Evolutionary conservation across 2,329 filamentous ascomycete species (phyloP).

Genomic region (Diaporthe batatas): DNA sequence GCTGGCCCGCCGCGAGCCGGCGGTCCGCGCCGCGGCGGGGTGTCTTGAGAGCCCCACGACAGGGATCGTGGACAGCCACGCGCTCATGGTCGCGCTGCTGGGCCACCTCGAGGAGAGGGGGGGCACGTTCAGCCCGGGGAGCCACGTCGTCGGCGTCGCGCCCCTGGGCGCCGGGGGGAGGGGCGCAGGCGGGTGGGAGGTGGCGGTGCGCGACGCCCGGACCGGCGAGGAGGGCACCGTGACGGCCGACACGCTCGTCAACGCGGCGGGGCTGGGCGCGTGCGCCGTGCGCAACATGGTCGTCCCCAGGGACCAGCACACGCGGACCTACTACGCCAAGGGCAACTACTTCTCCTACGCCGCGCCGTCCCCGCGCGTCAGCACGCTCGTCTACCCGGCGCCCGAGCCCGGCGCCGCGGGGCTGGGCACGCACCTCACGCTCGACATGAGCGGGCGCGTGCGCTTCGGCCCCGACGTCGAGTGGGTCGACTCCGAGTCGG

Average conservation of each 20-base stretch:
- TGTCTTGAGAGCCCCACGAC: constrained; percentile 88
- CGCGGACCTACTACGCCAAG: constrained; percentile 85
- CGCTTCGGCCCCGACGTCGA: constrained; percentile 96
- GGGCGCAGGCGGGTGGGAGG: constrained; percentile 76
- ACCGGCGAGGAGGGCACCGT: constrained; percentile 69
- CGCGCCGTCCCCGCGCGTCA: constrained; percentile 71
- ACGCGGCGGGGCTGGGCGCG: constrained; percentile 86
- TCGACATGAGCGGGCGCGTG: constrained; percentile 86
- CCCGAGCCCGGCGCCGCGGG: constrained; percentile 86
- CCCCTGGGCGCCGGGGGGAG: constrained; percentile 55
- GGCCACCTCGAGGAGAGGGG: constrained; percentile 82
- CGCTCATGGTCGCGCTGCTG: constrained; percentile 83
- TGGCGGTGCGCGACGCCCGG: constrained; percentile 65
- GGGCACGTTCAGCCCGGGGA: constrained; percentile 79
- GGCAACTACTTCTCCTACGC: constrained; percentile 94
- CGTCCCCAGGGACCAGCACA: constrained; percentile 68
- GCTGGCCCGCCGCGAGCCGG: constrained; percentile 76
- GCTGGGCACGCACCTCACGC: constrained; percentile 91
- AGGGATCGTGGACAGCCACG: constrained; percentile 91
- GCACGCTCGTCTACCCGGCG: constrained; percentile 87
- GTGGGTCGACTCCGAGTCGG: constrained; percentile 81
- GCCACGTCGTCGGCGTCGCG: constrained; percentile 72
- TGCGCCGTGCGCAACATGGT: constrained; percentile 86
- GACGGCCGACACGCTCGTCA: constrained; percentile 83
- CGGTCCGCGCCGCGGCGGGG: constrained; percentile 77